phyloP scores from a whole-genome alignment of 306 rosid species.

The Fragaria vesca region DNA sequence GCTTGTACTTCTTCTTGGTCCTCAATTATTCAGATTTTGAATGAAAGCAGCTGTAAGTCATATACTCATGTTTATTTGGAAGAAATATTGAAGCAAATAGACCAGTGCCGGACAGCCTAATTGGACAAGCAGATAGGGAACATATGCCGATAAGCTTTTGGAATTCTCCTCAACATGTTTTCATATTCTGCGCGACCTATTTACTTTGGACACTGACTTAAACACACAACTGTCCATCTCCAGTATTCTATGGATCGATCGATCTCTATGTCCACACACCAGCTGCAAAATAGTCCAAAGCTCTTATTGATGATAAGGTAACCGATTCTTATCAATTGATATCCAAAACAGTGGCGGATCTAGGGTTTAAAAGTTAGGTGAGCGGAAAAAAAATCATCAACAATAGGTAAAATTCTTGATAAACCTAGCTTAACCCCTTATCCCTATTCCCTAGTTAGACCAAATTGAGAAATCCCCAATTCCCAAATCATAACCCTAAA shows the following conservation, averaged over 20 bases:
- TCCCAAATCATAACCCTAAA: too few species aligned
- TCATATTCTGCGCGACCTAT: neutral
- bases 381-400: too few species aligned
- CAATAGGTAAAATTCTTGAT: too few species aligned
- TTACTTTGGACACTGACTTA: neutral
- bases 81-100: neutral
- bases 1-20: neutral
- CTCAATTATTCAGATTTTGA: neutral
- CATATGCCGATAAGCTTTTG: slow-evolving; percentile 14
- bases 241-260: neutral
- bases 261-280: neutral
- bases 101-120: slow-evolving; percentile 13
- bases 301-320: too few species aligned
- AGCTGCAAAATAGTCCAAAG: neutral
- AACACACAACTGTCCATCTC: neutral
- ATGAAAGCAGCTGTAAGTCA: slow-evolving; percentile 19
- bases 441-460: too few species aligned
- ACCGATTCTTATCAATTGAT: too few species aligned
- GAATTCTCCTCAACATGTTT: neutral
- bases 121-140: slow-evolving; percentile 8
- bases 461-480: too few species aligned
- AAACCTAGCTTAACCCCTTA: too few species aligned
- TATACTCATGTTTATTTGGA: slow-evolving; percentile 2
- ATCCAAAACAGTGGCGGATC: too few species aligned
- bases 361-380: too few species aligned